Evolutionary conservation across 2,329 filamentous ascomycete species (phyloP).

Genomic region (Verticillium longisporum): DNA sequence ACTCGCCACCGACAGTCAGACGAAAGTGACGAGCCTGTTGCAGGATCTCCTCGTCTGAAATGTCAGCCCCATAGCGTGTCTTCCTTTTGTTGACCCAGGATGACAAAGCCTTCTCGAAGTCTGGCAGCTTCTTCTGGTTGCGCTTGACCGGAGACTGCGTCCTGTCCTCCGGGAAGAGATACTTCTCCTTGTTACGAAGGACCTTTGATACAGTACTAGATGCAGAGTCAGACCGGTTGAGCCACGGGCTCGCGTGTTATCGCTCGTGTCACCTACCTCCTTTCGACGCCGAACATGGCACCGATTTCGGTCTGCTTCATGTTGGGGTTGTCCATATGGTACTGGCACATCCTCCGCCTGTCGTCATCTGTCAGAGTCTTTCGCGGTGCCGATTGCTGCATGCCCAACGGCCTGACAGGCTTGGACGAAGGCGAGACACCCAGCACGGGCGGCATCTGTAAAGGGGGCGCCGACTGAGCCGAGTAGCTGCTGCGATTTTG

Average conservation of each 20-base stretch:
- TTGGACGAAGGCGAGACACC: constrained; percentile 42
- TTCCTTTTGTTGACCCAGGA: constrained; percentile 76
- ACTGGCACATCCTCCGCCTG: constrained; percentile 87
- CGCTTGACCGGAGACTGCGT: constrained; percentile 75
- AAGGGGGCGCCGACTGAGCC: constrained; percentile 50
- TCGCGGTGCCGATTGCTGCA: constrained; percentile 56
- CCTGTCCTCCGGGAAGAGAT: constrained; percentile 68
- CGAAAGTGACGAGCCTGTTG: constrained; percentile 81
- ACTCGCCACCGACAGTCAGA: constrained; percentile 57
- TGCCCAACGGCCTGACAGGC: constrained; percentile 41
- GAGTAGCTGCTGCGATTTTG: constrained; percentile 63
- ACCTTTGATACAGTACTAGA: constrained; percentile 97
- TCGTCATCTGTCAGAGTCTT: constrained; percentile 90
- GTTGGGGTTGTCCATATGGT: constrained; percentile 81
- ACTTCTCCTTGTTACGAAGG: constrained; percentile 88
- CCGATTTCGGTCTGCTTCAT: constrained; percentile 97
- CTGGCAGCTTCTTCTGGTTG: constrained; percentile 75
- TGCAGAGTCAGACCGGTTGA: constrained; percentile 10
- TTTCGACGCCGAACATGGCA: constrained; percentile 88
- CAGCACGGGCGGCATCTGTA: constrained; percentile 51
- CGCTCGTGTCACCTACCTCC: constrained; percentile 63
- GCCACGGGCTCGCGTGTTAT: neutral
- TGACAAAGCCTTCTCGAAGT: constrained; percentile 84
- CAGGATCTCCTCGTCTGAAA: constrained; percentile 75
- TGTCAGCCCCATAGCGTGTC: constrained; percentile 64